Conservation (phyloP, 805 yeast genomes). For the Cyberlindnera maritima region DNA sequence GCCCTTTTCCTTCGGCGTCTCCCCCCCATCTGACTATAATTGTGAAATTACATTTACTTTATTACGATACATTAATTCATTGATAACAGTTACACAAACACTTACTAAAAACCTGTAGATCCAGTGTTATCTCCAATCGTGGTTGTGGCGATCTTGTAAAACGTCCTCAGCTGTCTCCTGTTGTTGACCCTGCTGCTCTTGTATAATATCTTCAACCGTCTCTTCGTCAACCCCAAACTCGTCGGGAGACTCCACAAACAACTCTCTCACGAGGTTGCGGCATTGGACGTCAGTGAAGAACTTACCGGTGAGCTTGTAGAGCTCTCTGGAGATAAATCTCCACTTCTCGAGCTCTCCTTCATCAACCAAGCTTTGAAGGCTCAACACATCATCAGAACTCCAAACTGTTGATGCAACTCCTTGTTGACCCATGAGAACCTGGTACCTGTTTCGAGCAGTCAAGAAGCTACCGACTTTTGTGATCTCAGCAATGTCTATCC, state of each 20-base stretch:
- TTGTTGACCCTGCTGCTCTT: neutral
- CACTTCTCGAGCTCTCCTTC: conserved; percentile 72
- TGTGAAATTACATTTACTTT: too few relatives aligned
- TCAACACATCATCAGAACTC: conserved; percentile 52
- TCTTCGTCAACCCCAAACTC: conserved; percentile 55
- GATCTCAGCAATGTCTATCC: conserved; percentile 71
- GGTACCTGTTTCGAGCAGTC: conserved; percentile 77
- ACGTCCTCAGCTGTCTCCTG: too few relatives aligned
- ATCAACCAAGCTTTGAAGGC: conserved; percentile 54
- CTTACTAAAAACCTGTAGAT: too few relatives aligned
- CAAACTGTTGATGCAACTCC: conserved; percentile 70
- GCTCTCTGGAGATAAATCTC: conserved; percentile 60
- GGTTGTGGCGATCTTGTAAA: too few relatives aligned
- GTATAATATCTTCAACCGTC: conserved; percentile 26
- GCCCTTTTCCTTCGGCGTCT: too few relatives aligned
- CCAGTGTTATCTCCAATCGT: neutral
- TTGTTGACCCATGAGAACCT: conserved; percentile 79
- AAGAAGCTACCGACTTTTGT: conserved; percentile 63
- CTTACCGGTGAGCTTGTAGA: conserved; percentile 49
- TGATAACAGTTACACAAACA: neutral
- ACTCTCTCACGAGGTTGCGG: conserved; percentile 47
- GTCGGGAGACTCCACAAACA: conserved; percentile 55
- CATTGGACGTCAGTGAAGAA: conserved; percentile 51
- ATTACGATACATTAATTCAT: too few relatives aligned
- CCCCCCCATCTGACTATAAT: too few relatives aligned